These are phyloP conservation scores for Trichosporon sp. DNA, from an alignment of 1,284 basidiomycete species.

Conservation along the genomic window DNA sequence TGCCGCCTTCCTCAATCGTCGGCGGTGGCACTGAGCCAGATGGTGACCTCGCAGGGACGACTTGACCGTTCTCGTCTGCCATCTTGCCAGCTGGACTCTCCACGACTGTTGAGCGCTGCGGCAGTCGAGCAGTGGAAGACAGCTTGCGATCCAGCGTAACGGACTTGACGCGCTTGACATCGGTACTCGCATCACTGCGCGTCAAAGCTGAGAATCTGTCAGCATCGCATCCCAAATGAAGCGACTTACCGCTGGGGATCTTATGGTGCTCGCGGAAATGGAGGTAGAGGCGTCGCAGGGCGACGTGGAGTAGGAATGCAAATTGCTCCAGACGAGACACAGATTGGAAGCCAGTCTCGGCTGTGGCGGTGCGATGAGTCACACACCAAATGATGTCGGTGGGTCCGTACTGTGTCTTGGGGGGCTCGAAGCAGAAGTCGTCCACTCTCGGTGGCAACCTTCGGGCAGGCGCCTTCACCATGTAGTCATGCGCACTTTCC, in stretches of 20 bases:
- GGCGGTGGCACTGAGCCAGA: constrained; percentile 32
- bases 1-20: constrained; percentile 19
- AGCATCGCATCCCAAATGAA: background rate
- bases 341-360: constrained; percentile 77
- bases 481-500: constrained; percentile 47
- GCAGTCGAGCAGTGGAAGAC: constrained; percentile 80
- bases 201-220: constrained; percentile 26
- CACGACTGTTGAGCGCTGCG: constrained; percentile 92
- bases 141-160: constrained; percentile 93
- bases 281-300: constrained; percentile 85
- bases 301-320: constrained; percentile 94
- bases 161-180: constrained; percentile 90
- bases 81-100: constrained; percentile 91
- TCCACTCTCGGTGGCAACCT: constrained; percentile 69
- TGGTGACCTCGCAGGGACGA: constrained; percentile 42
- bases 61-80: constrained; percentile 66
- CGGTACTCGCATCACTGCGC: constrained; percentile 61
- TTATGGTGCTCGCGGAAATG: constrained; percentile 89
- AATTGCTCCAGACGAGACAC: constrained; percentile 97
- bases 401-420: constrained; percentile 23
- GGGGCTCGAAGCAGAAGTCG: constrained; percentile 73
- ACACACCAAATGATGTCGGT: constrained; percentile 67
- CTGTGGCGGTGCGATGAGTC: constrained; percentile 70
- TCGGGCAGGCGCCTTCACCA: constrained; percentile 49
- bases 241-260: constrained; percentile 63